Conservation (phyloP, 1,284 basidiomycete species). For the Ganoderma boninense region DNA sequence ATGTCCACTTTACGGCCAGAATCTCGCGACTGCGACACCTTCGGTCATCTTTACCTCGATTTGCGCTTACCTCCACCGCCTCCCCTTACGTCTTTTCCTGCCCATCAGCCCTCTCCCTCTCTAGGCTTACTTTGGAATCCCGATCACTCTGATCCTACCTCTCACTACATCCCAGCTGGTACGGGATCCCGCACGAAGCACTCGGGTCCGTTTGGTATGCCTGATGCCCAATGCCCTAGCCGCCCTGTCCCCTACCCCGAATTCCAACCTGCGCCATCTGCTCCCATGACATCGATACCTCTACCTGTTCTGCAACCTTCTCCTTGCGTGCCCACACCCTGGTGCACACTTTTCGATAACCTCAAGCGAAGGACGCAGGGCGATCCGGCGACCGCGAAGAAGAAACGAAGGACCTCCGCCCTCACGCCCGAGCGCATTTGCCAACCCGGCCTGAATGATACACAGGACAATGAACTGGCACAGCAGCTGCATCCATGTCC, state of each 20-base stretch:
- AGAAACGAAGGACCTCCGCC: neutral
- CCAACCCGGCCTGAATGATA: neutral
- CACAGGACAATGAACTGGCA: neutral
- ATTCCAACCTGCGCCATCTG: neutral
- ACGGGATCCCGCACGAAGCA: neutral
- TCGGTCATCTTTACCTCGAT: neutral
- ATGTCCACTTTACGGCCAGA: neutral
- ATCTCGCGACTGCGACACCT: neutral
- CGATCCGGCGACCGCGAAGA: neutral
- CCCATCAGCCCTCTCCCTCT: neutral
- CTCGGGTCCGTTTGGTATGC: neutral
- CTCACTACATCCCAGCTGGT: neutral
- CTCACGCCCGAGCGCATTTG: neutral
- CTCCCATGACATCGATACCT: neutral
- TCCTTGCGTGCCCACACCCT: conserved; percentile 9
- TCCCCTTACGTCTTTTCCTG: neutral
- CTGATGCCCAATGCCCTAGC: neutral
- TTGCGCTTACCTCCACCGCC: neutral
- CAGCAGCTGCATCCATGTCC: conserved; percentile 33
- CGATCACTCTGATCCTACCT: neutral
- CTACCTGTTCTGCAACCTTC: neutral
- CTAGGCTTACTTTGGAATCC: neutral
- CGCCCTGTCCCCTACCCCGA: neutral
- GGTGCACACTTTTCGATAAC: conserved; percentile 26
- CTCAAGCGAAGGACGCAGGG: conserved; percentile 12